Percentiles rank a stretch among this genome's conserved stretches.
These are phyloP conservation scores for Nitzschia sp. DNA, from an alignment of 108 stramenopile genomes.

Conservation along the genomic window DNA sequence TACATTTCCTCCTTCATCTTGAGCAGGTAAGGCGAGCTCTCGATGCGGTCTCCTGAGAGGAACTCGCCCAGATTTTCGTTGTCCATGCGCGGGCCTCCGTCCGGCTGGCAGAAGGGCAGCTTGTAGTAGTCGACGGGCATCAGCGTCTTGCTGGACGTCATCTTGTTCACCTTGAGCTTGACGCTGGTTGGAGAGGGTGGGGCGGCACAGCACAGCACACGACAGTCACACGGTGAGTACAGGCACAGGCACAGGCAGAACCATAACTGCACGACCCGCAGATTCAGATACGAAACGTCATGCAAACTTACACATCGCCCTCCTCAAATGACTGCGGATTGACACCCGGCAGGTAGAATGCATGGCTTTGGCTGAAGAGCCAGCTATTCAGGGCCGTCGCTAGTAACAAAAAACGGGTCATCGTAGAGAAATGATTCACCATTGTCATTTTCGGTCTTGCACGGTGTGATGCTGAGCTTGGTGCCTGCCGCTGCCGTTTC, in stretches of 20 bases:
- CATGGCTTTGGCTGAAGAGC: constrained; percentile 43
- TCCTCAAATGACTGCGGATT: constrained; percentile 78
- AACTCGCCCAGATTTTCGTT: constrained; percentile 99
- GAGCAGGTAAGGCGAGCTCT: constrained; percentile 94
- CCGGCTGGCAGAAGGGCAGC: constrained; percentile 93
- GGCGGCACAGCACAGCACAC: neutral
- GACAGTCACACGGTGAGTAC: neutral
- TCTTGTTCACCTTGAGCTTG: constrained; percentile 89
- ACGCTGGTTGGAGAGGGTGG: constrained; percentile 58
- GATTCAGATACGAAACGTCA: no score
- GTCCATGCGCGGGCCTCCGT: constrained; percentile 73
- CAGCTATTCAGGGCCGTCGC: constrained; percentile 9
- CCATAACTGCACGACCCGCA: neutral
- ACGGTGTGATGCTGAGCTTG: no score
- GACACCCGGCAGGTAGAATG: constrained; percentile 85
- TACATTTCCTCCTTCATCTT: constrained; percentile 94
- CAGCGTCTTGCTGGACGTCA: constrained; percentile 88
- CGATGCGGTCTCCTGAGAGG: constrained; percentile 95
- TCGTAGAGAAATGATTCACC: neutral
- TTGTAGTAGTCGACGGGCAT: constrained; percentile 95
- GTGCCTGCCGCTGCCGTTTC: no score
- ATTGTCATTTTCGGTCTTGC: neutral
- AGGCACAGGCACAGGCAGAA: neutral
- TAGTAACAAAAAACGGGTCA: neutral
- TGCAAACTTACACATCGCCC: constrained; percentile 61